Percentiles rank a stretch among this genome's conserved stretches.
These are phyloP conservation scores for Pseudoscleropodium purum DNA, from an alignment of 225 moss, liverwort and hornwort genomes.

Conservation along the genomic window DNA sequence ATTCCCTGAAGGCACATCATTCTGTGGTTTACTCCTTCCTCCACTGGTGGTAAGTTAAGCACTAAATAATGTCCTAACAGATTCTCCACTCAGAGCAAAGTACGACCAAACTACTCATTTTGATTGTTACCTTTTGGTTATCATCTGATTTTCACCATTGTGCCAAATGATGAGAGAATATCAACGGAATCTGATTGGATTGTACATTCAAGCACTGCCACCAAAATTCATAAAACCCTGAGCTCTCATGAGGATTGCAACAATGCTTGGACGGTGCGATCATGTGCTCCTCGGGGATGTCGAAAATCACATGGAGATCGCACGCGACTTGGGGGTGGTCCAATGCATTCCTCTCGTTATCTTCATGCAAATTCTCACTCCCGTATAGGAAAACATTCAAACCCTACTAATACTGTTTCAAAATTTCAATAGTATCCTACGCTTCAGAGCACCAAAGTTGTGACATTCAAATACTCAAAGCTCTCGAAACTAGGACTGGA, in stretches of 20 bases:
- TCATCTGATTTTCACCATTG: not conserved
- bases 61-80: not conserved
- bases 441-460: not conserved
- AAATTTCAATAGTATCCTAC: not conserved
- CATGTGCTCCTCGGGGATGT: not conserved
- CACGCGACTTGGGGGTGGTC: not conserved
- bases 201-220: not conserved
- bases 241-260: not conserved
- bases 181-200: slow-evolving; percentile 3
- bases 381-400: not conserved
- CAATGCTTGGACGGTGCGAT: not conserved
- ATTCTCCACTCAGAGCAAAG: not conserved
- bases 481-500: not conserved
- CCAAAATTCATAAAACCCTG: not conserved
- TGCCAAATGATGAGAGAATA: not conserved
- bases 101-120: not conserved
- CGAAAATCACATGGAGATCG: not conserved
- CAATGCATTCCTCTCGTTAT: not conserved
- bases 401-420: not conserved
- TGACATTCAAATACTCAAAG: not conserved
- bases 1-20: not conserved
- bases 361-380: not conserved
- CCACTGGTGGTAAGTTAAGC: not conserved
- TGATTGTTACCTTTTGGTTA: not conserved
- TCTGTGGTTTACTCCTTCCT: not conserved